These are phyloP conservation scores for Cercospora brassicicola DNA, from an alignment of 2,329 filamentous ascomycete species.

Conservation along the genomic window DNA sequence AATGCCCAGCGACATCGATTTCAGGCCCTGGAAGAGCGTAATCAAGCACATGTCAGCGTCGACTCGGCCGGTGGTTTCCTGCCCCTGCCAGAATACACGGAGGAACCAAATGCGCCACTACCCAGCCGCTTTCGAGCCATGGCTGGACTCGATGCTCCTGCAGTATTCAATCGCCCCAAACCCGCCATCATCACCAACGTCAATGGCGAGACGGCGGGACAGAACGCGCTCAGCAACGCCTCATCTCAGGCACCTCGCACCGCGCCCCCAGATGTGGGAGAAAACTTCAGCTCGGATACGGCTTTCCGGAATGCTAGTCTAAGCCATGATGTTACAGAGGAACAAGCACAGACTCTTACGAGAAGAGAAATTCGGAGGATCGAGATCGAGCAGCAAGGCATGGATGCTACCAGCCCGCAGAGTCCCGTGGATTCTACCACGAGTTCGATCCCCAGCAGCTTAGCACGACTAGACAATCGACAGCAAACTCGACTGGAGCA, in stretches of 20 bases:
- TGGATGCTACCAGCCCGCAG: slow-evolving; percentile 1
- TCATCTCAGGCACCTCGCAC: slow-evolving; percentile 22
- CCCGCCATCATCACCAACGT: slow-evolving; percentile 22
- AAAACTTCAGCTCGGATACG: slow-evolving; percentile 31
- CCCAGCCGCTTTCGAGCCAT: slow-evolving; percentile 40
- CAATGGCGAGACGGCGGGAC: slow-evolving; percentile 9
- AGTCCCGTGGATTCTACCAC: slow-evolving; percentile 8
- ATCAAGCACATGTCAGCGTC: slow-evolving; percentile 43
- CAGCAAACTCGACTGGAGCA: slow-evolving; percentile 6
- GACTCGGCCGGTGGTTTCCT: slow-evolving; percentile 82
- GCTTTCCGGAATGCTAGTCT: slow-evolving; percentile 29
- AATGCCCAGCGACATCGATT: slow-evolving; percentile 71
- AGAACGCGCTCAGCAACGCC: slow-evolving; percentile 1
- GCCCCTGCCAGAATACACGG: slow-evolving; percentile 74
- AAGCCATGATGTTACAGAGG: neutral
- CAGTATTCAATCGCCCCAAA: slow-evolving; percentile 20
- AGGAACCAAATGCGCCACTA: slow-evolving; percentile 51
- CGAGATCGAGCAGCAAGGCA: slow-evolving; percentile 15
- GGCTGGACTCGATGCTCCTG: slow-evolving; percentile 39
- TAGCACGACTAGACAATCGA: slow-evolving; percentile 2
- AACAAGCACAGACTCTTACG: slow-evolving; percentile 5
- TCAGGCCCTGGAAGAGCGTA: slow-evolving; percentile 57
- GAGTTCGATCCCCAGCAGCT: slow-evolving; percentile 14
- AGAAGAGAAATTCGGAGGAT: slow-evolving; percentile 4
- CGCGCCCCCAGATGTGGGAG: slow-evolving; percentile 29